Percentiles rank a stretch among this genome's conserved stretches.
Conservation (phyloP, 805 yeast genomes). For the Saccharomycopsis fibuligera region DNA sequence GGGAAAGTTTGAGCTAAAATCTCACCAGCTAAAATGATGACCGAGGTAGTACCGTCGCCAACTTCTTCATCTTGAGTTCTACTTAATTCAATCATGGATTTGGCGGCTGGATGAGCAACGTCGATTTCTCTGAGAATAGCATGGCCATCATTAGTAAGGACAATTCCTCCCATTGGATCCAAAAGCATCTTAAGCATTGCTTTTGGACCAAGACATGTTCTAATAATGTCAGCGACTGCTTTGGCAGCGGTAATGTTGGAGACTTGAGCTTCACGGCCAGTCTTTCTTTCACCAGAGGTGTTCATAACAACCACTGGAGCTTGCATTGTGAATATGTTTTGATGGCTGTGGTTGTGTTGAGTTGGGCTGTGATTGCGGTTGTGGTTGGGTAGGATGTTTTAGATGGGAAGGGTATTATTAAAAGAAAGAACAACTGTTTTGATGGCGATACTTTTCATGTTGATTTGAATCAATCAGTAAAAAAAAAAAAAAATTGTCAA, state of each 20-base stretch:
- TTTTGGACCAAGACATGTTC: slow-evolving; percentile 98
- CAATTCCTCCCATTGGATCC: slow-evolving; percentile 94
- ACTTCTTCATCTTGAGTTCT: slow-evolving; percentile 98
- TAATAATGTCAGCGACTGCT: slow-evolving; percentile 94
- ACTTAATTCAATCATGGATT: slow-evolving; percentile 93
- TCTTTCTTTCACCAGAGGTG: slow-evolving; percentile 86
- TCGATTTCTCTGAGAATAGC: slow-evolving; percentile 96
- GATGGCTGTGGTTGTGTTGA: not conserved
- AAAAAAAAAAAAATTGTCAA: too few species aligned
- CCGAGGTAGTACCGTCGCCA: slow-evolving; percentile 91
- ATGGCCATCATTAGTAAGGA: slow-evolving; percentile 96
- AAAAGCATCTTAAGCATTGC: slow-evolving; percentile 97
- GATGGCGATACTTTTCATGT: too few species aligned
- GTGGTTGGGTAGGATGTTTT: too few species aligned
- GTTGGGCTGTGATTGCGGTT: too few species aligned
- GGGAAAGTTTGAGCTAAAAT: slow-evolving; percentile 93
- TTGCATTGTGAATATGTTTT: slow-evolving; percentile 42
- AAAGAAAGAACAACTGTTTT: too few species aligned
- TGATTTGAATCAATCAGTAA: too few species aligned
- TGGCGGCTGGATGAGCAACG: slow-evolving; percentile 98
- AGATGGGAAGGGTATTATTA: not conserved
- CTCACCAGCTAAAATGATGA: slow-evolving; percentile 94
- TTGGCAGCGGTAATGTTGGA: slow-evolving; percentile 99
- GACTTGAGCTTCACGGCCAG: slow-evolving; percentile 95
- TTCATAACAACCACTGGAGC: slow-evolving; percentile 83